Percentiles rank a stretch among this genome's conserved stretches.
phyloP scores from a whole-genome alignment of 768 basidiomycete species.

The Agrocybe praecox region DNA sequence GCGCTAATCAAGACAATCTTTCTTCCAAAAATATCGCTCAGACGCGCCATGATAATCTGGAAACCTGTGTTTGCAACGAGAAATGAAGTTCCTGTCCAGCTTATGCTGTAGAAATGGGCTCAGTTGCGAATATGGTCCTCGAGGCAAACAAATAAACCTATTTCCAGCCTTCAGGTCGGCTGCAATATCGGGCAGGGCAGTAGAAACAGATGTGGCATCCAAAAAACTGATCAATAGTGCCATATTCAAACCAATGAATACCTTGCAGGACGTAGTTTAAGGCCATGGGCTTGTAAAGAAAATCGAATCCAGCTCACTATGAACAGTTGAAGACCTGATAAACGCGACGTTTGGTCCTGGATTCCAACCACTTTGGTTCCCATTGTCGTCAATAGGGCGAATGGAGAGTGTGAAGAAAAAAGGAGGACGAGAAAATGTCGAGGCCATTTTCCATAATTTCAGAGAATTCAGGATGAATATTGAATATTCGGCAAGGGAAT shows the following conservation, averaged over 20 bases:
- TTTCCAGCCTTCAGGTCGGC: slow-evolving; percentile 6
- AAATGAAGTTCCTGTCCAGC: slow-evolving; percentile 10
- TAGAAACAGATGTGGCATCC: slow-evolving; percentile 9
- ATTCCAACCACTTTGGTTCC: not conserved
- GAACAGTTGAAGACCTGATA: slow-evolving; percentile 5
- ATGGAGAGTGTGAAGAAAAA: not conserved
- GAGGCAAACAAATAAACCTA: not conserved
- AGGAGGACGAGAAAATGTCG: not conserved
- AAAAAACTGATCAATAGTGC: slow-evolving; percentile 6
- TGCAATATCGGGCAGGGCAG: slow-evolving; percentile 8
- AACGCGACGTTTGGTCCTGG: slow-evolving; percentile 10
- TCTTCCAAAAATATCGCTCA: slow-evolving; percentile 9
- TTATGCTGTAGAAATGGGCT: slow-evolving; percentile 7
- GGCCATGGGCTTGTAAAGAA: no score
- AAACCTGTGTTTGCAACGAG: slow-evolving; percentile 10
- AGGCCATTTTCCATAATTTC: not conserved
- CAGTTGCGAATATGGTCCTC: no score
- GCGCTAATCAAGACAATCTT: slow-evolving; percentile 5
- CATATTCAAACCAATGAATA: slow-evolving; percentile 5
- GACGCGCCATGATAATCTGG: slow-evolving; percentile 7
- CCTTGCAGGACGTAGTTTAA: no score
- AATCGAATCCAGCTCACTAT: not conserved
- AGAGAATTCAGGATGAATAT: not conserved
- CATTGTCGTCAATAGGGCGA: not conserved
- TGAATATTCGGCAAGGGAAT: not conserved